Evolutionary conservation across 2,329 filamentous ascomycete species (phyloP), one percentile per base, ranked within the genome.

Genomic region (Botrytis sinoallii): DNA sequence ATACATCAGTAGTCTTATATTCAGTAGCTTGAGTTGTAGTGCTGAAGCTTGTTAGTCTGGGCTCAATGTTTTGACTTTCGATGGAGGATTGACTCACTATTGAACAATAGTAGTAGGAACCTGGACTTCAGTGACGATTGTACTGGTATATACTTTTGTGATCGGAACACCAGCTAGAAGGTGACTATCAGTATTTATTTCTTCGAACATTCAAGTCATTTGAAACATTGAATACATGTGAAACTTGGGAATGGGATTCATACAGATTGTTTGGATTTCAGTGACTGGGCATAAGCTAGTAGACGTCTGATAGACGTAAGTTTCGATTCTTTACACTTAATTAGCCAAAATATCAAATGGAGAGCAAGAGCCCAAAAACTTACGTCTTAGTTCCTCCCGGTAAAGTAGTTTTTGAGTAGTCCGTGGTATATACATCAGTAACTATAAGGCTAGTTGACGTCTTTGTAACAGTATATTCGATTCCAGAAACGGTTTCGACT

Each of bases 241-340:
- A 29, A 55, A 57, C 14, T 29, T 7, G 22, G 20, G 12, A 29
- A 44, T 38, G 22, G 12, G n/a, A 20, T 85, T 78, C 84, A 85
- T 22, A 86, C 79, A 25, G 81, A 86, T 71, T 5, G 84, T 85
- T 80, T 83, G 83, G 48, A 85, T 85, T 78, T 85, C 82, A 0
- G 85, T 87, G 25, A 87, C 78, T 10, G 85, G 83, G 77, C 83
- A 85, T 18, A 85, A 79, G 35, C 80, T 82, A 22, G 85, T 87
- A 52, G 57, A 81, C 79, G 72, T 79, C 67, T 46, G 76, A 44
- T 81, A 77, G 42, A 81, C 78, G 20, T 80, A 61, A 9, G 70
- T 72, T 14, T 72, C 70, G 78, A 44, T 80, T 79, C 67, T 80
- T 77, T n/a, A 83, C 66, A 7, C 79, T 77, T 32, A 46, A 9